phyloP scores from a whole-genome alignment of 2,329 filamentous ascomycete genomes.

The Thielaviopsis ethacetica region DNA sequence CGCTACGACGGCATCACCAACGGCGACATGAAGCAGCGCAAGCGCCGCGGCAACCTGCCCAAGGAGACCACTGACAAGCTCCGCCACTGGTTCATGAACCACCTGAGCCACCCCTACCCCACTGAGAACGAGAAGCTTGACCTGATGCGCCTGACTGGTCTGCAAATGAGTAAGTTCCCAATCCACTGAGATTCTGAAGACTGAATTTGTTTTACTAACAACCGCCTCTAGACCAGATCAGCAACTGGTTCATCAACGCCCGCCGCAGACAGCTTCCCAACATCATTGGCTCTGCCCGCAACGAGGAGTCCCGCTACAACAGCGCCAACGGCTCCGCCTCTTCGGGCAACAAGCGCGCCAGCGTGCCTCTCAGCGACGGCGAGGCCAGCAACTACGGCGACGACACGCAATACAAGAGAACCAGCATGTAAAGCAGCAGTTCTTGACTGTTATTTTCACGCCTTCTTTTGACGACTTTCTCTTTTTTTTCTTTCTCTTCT shows the following conservation, averaged over 20 bases:
- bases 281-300: slow-evolving; percentile 35
- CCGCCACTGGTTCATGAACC: slow-evolving; percentile 62
- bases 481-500: neutral
- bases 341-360: slow-evolving; percentile 19
- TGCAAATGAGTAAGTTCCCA: slow-evolving; percentile 55
- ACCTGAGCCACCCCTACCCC: slow-evolving; percentile 68
- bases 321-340: slow-evolving; percentile 10
- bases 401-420: slow-evolving; percentile 28
- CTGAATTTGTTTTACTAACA: slow-evolving; percentile 1
- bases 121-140: slow-evolving; percentile 78
- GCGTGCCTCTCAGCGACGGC: slow-evolving; percentile 28
- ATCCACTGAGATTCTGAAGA: neutral
- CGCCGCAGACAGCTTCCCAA: slow-evolving; percentile 47
- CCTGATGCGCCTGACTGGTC: slow-evolving; percentile 56
- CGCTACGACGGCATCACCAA: slow-evolving; percentile 24
- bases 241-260: slow-evolving; percentile 71
- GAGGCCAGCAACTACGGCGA: slow-evolving; percentile 30
- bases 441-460: neutral
- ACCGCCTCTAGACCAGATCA: slow-evolving; percentile 42
- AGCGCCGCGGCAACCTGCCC: slow-evolving; percentile 71
- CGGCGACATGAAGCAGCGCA: slow-evolving; percentile 35
- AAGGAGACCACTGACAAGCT: slow-evolving; percentile 76
- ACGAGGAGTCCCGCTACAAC: slow-evolving; percentile 28
- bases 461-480: neutral
- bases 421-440: slow-evolving; percentile 24